phyloP scores from a whole-genome alignment of 2,329 filamentous ascomycete species.

The Leptographium flavum region DNA sequence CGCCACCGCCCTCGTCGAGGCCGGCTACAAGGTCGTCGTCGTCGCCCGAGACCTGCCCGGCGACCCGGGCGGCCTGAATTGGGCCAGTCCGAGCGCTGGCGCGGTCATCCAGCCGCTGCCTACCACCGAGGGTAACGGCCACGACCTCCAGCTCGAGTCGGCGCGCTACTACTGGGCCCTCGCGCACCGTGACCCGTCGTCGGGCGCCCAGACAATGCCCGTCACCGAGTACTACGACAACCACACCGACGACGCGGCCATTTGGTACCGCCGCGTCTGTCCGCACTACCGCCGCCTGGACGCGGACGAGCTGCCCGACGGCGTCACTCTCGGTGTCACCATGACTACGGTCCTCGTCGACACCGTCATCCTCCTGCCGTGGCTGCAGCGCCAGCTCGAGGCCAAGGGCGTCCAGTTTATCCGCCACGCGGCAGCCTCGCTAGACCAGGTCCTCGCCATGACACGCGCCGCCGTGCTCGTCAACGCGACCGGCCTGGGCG shows the following conservation, averaged over 20 bases:
- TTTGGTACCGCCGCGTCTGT: not conserved
- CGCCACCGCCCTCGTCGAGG: not conserved
- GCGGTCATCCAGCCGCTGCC: not conserved
- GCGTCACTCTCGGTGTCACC: not conserved
- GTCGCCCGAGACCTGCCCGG: conserved; percentile 2
- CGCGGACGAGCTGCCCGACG: not conserved
- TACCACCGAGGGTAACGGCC: not conserved
- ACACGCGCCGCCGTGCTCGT: conserved; percentile 1
- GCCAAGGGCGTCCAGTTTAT: conserved; percentile 1
- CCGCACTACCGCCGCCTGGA: conserved; percentile 1
- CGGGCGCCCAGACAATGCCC: not conserved
- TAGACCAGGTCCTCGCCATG: not conserved
- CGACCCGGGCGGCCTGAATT: conserved; percentile 1
- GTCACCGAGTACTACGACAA: conserved; percentile 1
- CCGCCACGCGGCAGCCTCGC: not conserved
- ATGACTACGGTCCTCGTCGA: not conserved
- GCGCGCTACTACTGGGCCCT: conserved; percentile 2
- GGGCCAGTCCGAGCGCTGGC: conserved; percentile 4
- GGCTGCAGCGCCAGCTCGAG: conserved; percentile 1
- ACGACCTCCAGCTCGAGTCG: not conserved
- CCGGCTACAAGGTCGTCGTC: conserved; percentile 2
- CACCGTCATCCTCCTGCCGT: not conserved
- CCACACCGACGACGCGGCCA: not conserved
- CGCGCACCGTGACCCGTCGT: conserved; percentile 1
- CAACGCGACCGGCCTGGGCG: conserved; percentile 3